These are phyloP conservation scores for Pyrrhoderma lamaoense DNA, from an alignment of 1,284 basidiomycete genomes.

Conservation along the genomic window DNA sequence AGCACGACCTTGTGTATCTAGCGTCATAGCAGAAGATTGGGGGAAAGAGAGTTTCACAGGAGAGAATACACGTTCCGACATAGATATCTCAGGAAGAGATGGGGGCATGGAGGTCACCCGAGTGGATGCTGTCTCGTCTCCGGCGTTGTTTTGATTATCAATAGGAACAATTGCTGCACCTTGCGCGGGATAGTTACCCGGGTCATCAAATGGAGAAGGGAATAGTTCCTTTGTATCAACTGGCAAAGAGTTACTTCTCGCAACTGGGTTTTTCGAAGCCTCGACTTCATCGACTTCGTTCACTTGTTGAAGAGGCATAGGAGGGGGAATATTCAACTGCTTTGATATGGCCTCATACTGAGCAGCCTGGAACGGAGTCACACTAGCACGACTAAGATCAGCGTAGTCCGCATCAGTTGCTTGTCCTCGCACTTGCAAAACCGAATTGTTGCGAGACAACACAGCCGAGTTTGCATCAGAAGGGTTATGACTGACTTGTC, in stretches of 20 bases:
- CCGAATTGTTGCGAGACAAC: too few species aligned
- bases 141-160: slow-evolving; percentile 23
- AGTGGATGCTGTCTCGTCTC: slow-evolving; percentile 26
- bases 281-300: slow-evolving; percentile 28
- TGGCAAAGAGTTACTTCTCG: neutral
- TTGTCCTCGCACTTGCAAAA: neutral
- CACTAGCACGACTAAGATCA: slow-evolving; percentile 56
- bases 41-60: slow-evolving; percentile 31
- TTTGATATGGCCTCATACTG: slow-evolving; percentile 66
- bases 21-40: slow-evolving; percentile 26
- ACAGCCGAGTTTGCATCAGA: too few species aligned
- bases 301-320: slow-evolving; percentile 31
- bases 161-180: neutral
- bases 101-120: slow-evolving; percentile 46
- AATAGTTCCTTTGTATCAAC: neutral
- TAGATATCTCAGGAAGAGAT: slow-evolving; percentile 43
- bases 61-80: slow-evolving; percentile 30
- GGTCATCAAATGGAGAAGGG: slow-evolving; percentile 13
- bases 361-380: slow-evolving; percentile 63
- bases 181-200: neutral
- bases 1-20: slow-evolving; percentile 22
- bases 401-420: slow-evolving; percentile 33
- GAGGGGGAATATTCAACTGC: slow-evolving; percentile 40
- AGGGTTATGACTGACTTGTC: too few species aligned
- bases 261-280: neutral